Evolutionary conservation across 805 yeast species (phyloP).

Genomic region (Kuraishia hungarica): DNA sequence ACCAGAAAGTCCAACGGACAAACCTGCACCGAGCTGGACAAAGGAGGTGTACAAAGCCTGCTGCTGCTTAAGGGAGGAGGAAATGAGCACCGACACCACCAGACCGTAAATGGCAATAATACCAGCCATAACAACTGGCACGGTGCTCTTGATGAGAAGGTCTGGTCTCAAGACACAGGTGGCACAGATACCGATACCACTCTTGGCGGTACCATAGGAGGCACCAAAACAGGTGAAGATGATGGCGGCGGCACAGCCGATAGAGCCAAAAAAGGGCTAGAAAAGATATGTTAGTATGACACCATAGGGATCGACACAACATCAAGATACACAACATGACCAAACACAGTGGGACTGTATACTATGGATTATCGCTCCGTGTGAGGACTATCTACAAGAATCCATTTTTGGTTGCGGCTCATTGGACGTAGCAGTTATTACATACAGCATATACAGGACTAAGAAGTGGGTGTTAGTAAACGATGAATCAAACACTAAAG

Average conservation of each 20-base stretch:
- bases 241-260: slow-evolving; percentile 99
- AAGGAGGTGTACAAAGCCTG: slow-evolving; percentile 96
- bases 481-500: too few species aligned
- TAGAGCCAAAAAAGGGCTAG: slow-evolving; percentile 95
- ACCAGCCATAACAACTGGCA: slow-evolving; percentile 99
- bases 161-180: slow-evolving; percentile 97
- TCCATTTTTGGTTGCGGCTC: too few species aligned
- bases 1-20: slow-evolving; percentile 94
- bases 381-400: too few species aligned
- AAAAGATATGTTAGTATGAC: slow-evolving; percentile 2
- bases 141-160: slow-evolving; percentile 83
- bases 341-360: too few species aligned
- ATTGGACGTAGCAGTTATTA: slow-evolving; percentile 4
- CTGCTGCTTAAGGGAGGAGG: slow-evolving; percentile 79
- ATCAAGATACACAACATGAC: too few species aligned
- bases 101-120: slow-evolving; percentile 97
- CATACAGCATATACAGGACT: slow-evolving; percentile 68
- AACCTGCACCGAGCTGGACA: slow-evolving; percentile 97
- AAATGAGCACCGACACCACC: slow-evolving; percentile 91
- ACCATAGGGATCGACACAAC: too few species aligned
- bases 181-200: slow-evolving; percentile 99
- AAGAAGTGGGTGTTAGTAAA: slow-evolving; percentile 6
- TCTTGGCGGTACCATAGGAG: slow-evolving; percentile 97
- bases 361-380: too few species aligned
- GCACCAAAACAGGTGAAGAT: slow-evolving; percentile 99